A percentile compares a stretch with the other conserved stretches of the same genome.
phyloP scores from a whole-genome alignment of 1,284 basidiomycete genomes.

The Puccinia polysora region DNA sequence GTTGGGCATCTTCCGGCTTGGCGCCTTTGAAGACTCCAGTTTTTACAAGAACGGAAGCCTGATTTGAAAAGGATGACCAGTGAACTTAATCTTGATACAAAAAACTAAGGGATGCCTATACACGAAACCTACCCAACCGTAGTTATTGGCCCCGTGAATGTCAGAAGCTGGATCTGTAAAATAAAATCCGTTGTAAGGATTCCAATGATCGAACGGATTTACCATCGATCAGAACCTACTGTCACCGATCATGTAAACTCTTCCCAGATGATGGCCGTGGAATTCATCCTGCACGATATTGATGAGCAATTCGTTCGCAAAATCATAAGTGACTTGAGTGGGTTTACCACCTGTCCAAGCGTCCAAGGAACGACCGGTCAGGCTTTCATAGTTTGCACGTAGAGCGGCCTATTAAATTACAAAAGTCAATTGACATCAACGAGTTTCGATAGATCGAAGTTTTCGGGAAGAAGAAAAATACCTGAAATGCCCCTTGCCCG shows the following conservation, averaged over 20 bases:
- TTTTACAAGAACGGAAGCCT: slow-evolving; percentile 32
- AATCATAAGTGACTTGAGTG: slow-evolving; percentile 16
- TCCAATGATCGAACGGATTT: too few relatives aligned
- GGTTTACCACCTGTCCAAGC: slow-evolving; percentile 40
- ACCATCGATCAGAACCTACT: slow-evolving; percentile 4
- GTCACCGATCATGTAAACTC: slow-evolving; percentile 40
- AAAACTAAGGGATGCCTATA: too few relatives aligned
- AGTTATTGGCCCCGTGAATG: slow-evolving; percentile 39
- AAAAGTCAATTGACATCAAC: not conserved
- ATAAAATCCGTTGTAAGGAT: not conserved
- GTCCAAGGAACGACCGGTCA: slow-evolving; percentile 22
- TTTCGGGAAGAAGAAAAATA: slow-evolving; percentile 5
- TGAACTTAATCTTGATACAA: not conserved
- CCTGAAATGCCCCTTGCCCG: slow-evolving; percentile 41
- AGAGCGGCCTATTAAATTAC: slow-evolving; percentile 27
- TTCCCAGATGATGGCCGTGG: not conserved
- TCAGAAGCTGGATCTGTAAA: slow-evolving; percentile 35
- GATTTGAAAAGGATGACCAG: not conserved
- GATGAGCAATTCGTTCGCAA: slow-evolving; percentile 24
- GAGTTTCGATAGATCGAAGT: too few relatives aligned
- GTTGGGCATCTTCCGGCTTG: slow-evolving; percentile 10
- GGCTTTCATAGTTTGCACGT: slow-evolving; percentile 23
- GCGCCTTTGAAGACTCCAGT: slow-evolving; percentile 34
- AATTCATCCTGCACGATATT: slow-evolving; percentile 1
- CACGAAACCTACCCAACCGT: slow-evolving; percentile 33